Evolutionary conservation across 2,329 filamentous ascomycete species (phyloP).

Genomic region (Pestalotiopsis sp.): DNA sequence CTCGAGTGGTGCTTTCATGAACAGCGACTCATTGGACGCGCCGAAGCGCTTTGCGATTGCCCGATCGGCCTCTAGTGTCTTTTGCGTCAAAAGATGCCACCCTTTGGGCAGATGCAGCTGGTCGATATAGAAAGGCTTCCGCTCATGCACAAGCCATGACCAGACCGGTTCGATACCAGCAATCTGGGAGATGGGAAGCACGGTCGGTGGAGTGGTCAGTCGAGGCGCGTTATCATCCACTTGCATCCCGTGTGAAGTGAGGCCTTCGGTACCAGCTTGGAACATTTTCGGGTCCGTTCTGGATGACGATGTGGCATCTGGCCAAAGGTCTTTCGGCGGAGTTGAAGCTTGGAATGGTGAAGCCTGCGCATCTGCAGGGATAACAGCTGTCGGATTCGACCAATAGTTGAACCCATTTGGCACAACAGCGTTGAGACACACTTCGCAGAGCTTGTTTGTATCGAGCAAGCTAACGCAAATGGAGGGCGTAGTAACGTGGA

Average conservation of each 20-base stretch:
- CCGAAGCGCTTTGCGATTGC: neutral
- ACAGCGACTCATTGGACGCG: neutral
- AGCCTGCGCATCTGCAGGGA: neutral
- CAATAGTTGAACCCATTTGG: conserved; percentile 14
- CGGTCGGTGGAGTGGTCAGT: neutral
- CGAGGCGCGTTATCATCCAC: neutral
- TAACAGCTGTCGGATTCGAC: neutral
- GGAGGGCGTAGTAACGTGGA: neutral
- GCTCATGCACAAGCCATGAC: conserved; percentile 9
- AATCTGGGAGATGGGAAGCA: conserved; percentile 6
- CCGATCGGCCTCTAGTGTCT: neutral
- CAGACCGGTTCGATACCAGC: conserved; percentile 7
- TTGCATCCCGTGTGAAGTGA: neutral
- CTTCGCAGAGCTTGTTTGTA: conserved; percentile 12
- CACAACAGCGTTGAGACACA: conserved; percentile 6
- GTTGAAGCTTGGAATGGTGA: neutral
- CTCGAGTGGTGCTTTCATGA: neutral
- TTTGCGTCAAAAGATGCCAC: conserved; percentile 5
- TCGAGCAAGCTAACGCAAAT: conserved; percentile 7
- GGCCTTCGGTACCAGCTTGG: neutral
- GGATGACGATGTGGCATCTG: neutral
- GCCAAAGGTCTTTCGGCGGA: neutral
- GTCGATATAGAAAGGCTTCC: conserved; percentile 17
- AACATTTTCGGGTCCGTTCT: neutral
- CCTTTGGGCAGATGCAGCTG: conserved; percentile 15